A percentile compares a stretch with the other conserved stretches of the same genome.
These are phyloP conservation scores for Eucalyptus paniculata DNA, from an alignment of 345 rosid genomes.

Conservation along the genomic window DNA sequence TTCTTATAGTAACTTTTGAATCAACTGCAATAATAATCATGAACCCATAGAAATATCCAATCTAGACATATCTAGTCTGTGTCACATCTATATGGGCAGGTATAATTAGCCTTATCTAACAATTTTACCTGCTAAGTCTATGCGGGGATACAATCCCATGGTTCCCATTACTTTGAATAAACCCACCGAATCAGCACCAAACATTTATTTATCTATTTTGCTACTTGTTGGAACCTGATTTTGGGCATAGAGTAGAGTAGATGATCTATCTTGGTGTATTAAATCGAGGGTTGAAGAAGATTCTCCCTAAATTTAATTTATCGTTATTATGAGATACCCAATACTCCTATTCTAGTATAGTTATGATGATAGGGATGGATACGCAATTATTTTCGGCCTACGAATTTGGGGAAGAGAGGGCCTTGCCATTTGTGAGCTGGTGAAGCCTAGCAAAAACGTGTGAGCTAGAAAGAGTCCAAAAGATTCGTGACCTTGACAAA, in stretches of 20 bases:
- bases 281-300: not conserved
- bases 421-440: not conserved
- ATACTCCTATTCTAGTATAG: not conserved
- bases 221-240: not conserved
- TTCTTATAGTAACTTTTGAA: not conserved
- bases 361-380: not conserved
- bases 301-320: not conserved
- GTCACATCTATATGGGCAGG: not conserved
- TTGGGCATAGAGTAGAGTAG: not conserved
- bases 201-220: not conserved
- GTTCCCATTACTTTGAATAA: not conserved
- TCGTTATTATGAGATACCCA: not conserved
- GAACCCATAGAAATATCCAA: not conserved
- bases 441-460: not conserved
- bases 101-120: not conserved
- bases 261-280: not conserved
- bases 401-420: not conserved
- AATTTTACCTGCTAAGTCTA: not conserved
- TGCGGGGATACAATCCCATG: not conserved
- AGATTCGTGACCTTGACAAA: not conserved
- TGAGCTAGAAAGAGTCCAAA: not conserved
- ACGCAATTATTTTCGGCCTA: not conserved
- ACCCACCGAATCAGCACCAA: not conserved
- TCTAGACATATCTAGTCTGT: not conserved
- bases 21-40: not conserved